Evolutionary conservation across 768 basidiomycete species (phyloP), one percentile per base, ranked within the genome.

Genomic region (Myochromella boudieri): DNA sequence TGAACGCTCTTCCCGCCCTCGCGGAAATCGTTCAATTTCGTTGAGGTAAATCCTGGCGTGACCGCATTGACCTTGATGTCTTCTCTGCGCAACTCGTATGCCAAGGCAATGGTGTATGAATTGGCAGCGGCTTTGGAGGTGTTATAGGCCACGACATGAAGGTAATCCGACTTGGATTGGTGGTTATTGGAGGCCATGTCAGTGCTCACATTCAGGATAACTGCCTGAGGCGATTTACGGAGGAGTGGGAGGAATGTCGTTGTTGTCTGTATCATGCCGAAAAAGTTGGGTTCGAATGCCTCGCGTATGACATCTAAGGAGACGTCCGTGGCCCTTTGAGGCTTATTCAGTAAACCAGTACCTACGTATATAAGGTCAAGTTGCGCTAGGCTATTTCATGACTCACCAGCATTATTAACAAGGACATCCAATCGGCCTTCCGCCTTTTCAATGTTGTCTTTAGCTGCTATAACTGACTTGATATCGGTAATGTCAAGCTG

Each of bases 121-220:
- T 82, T 80, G 0, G 78, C 80, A 6, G 86, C 87, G 0, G 80
- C 84, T 66, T 87, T 87, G 50, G 80, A 83, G 1, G 84, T 81
- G 54, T 86, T 86, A 59, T 87, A 87, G 6, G 74, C 74, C 21
- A 69, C 65, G 17, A 65, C 43, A 54, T 74, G 70, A 11, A 69
- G 49, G 18, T 31, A 11, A 22, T 68, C 53, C 3, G 64, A 61
- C 17, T 54, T 48, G 6, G 74, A 65, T 55, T 70, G 68, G 33
- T 46, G 45, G 1, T 60, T 44, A 56, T 75, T 77, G 17, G 74
- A 76, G 1, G 71, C 69, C 72, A 77, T 72, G 57, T 74, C 72
- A 11, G 65, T 65, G 22, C 60, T 59, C 18, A 77, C 72, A 43
- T 73, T 70, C 44, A 75, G 46, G 43, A 76, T 71, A 14, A 69